Conservation (phyloP, 2,329 filamentous ascomycete genomes). For the Juglanconis juglandina region DNA sequence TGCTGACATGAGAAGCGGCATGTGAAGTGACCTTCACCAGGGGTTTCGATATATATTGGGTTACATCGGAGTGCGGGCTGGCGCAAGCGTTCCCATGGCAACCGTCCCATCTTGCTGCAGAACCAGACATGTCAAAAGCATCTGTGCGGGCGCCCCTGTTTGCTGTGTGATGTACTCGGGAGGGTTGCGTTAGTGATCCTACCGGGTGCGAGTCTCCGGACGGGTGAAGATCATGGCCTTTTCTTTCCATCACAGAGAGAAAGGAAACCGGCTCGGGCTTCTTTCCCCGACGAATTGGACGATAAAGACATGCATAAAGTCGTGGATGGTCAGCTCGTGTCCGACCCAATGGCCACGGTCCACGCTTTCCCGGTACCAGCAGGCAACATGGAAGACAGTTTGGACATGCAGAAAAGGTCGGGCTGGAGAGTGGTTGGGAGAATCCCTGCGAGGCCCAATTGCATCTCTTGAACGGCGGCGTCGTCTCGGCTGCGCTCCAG, state of each 20-base stretch:
- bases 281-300: constrained; percentile 6
- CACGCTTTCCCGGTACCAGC: constrained; percentile 22
- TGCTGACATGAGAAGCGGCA: background rate
- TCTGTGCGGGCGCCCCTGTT: background rate
- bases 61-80: constrained; percentile 11
- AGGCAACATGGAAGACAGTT: constrained; percentile 7
- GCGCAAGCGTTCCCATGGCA: constrained; percentile 16
- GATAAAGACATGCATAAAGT: constrained; percentile 18
- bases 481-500: background rate
- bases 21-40: constrained; percentile 3
- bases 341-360: constrained; percentile 25
- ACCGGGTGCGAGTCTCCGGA: too few relatives aligned
- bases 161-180: background rate
- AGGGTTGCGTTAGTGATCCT: background rate
- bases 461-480: background rate
- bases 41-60: constrained; percentile 1
- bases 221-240: too few relatives aligned
- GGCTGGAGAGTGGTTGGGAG: constrained; percentile 23
- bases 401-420: constrained; percentile 10
- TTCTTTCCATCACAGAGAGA: background rate
- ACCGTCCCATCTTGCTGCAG: constrained; percentile 5
- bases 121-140: constrained; percentile 2
- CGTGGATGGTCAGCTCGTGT: constrained; percentile 15
- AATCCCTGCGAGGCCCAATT: constrained; percentile 21
- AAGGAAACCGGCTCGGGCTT: background rate